These are phyloP conservation scores for Colletotrichum sp. DNA, from an alignment of 2,329 filamentous ascomycete genomes.

Conservation along the genomic window DNA sequence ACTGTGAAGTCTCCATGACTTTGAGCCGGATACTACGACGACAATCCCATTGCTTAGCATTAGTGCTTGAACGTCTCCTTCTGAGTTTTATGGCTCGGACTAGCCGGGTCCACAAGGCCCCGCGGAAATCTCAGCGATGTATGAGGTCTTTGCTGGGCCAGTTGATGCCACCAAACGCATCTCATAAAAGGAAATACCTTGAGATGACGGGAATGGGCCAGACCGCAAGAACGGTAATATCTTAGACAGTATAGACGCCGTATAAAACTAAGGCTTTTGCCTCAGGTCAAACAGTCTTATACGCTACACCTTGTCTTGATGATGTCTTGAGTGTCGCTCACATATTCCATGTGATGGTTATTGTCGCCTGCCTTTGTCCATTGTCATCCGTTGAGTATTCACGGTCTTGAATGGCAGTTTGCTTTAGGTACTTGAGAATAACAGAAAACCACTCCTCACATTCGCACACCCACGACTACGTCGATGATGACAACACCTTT, in stretches of 20 bases:
- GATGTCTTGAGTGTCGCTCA: not conserved
- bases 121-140: not conserved
- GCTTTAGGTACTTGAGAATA: no score
- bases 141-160: not conserved
- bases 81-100: accelerated
- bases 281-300: not conserved
- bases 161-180: not conserved
- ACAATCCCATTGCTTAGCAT: no score
- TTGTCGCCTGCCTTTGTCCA: not conserved
- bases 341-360: no score
- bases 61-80: no score
- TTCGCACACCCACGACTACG: not conserved
- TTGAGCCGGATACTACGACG: not conserved
- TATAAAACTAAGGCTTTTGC: not conserved
- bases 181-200: not conserved
- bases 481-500: accelerated
- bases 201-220: no score
- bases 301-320: not conserved
- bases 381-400: not conserved
- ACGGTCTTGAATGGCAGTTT: no score
- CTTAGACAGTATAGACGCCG: no score
- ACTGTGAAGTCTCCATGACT: not conserved
- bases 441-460: accelerated
- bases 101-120: not conserved
- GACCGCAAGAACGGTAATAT: no score